Conservation (phyloP, 1,284 basidiomycete genomes). For the Malassezia slooffiae region DNA sequence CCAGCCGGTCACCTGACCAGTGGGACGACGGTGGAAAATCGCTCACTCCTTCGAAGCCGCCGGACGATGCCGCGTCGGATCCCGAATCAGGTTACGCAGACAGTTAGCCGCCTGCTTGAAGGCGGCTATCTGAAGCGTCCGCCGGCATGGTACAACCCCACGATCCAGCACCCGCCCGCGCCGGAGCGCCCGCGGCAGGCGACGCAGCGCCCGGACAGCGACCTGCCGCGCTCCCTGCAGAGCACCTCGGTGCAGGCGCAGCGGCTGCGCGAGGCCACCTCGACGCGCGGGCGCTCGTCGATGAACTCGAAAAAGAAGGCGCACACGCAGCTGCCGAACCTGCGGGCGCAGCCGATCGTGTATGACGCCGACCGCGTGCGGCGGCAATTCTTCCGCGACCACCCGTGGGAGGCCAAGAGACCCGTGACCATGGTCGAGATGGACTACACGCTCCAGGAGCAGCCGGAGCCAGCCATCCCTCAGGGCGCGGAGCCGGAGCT, state of each 20-base stretch:
- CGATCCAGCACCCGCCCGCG: slow-evolving; percentile 74
- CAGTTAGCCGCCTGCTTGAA: slow-evolving; percentile 70
- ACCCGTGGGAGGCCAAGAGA: slow-evolving; percentile 87
- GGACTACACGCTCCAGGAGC: slow-evolving; percentile 48
- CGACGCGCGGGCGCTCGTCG: slow-evolving; percentile 17
- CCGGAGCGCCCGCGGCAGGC: slow-evolving; percentile 67
- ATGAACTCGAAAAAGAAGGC: slow-evolving; percentile 28
- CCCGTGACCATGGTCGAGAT: slow-evolving; percentile 66
- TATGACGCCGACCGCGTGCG: slow-evolving; percentile 79
- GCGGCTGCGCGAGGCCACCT: slow-evolving; percentile 15
- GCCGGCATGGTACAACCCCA: slow-evolving; percentile 76
- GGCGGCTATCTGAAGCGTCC: slow-evolving; percentile 59
- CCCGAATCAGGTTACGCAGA: slow-evolving; percentile 76
- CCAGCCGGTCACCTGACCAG: background rate
- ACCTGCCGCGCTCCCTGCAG: slow-evolving; percentile 29
- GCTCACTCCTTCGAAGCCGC: too few species aligned
- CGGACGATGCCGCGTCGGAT: slow-evolving; percentile 73
- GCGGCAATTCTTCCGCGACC: slow-evolving; percentile 84
- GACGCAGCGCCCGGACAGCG: slow-evolving; percentile 51
- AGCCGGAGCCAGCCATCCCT: slow-evolving; percentile 46
- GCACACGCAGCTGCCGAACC: slow-evolving; percentile 51
- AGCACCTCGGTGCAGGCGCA: slow-evolving; percentile 17
- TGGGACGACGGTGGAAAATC: background rate
- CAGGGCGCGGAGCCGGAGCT: slow-evolving; percentile 68
- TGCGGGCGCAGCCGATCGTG: slow-evolving; percentile 57